Percentiles rank a stretch among this genome's conserved stretches.
These are phyloP conservation scores for Chimonanthus salicifolius DNA, from an alignment of 164 flowering plant genomes.

Conservation along the genomic window DNA sequence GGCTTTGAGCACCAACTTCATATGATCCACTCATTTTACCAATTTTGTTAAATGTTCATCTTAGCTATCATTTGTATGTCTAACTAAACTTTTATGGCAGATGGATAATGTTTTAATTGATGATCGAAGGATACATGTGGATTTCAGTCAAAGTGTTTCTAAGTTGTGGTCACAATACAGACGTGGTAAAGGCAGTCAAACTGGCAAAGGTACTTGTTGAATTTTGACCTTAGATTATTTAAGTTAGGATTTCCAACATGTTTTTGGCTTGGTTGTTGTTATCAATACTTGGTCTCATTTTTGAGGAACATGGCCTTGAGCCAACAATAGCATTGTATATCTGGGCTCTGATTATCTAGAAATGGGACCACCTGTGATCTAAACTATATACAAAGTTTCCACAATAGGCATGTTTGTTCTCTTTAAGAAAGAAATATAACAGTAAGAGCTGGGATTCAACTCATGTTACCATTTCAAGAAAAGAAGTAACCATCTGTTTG, in stretches of 20 bases:
- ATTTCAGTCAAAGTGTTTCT: slow-evolving; percentile 96
- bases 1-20: not conserved
- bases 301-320: no score
- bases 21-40: not conserved
- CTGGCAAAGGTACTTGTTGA: slow-evolving; percentile 34
- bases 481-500: no score
- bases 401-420: no score
- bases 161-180: slow-evolving; percentile 81
- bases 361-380: no score
- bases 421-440: no score
- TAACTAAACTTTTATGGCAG: slow-evolving; percentile 28
- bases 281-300: not conserved
- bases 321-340: no score
- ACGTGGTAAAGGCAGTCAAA: slow-evolving; percentile 46
- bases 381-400: no score
- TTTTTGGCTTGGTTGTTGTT: not conserved
- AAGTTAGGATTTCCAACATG: not conserved
- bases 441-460: no score
- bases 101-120: slow-evolving; percentile 98
- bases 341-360: no score
- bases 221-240: not conserved
- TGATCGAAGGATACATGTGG: slow-evolving; percentile 95
- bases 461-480: no score
- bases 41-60: not conserved
- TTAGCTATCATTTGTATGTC: slow-evolving; percentile 2